Evolutionary conservation across 805 yeast species (phyloP), one percentile per base, ranked within the genome.

Genomic region (Wickerhamomyces mucosus): DNA sequence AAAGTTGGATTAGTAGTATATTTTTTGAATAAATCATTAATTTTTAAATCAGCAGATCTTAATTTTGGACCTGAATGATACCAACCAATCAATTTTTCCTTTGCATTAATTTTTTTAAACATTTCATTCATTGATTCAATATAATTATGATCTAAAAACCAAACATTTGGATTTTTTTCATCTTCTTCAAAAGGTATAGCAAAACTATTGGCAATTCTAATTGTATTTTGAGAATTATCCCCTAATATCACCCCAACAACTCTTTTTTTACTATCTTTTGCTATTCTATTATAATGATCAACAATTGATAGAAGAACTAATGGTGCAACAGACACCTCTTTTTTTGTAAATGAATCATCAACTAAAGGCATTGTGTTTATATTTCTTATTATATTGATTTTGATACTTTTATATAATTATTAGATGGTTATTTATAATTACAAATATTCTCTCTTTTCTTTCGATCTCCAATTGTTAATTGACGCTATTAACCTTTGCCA

Each of bases 111-210:
- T 57, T 94, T 92, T 55, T 83, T 85, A 62, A 86, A 89, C 99
- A 92, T 92, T 45, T 86, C 96, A 42, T 86, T 79, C 99, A 92
- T 92, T 33, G 82, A 74, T 52, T 89, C 97, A 37, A 92, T 84
- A 56, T 78, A 92, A 55, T 92, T 89, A 61, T 92, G 98, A 55
- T 92, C 98, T 48, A 92, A 63, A 53, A 92, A 92, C 97, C 97
- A 92, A 28, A 94, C 96, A 15, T 76, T 78, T 3, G 95, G 72
- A 55, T 85, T 82, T 56, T 75, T 80, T 28, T 81, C 94, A 52
- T 92, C 98, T 55, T 92, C 99, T 59, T 92, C 98, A 53, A 92
- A 92, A 1, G 99, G 99, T 30, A 92, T 82, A 7, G 97, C 99
- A 63, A 84, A 92, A 17, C 94, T 80, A 61, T 92, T 92, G 33